phyloP scores from a whole-genome alignment of 805 yeast genomes.

The Saccharomycopsis vini region DNA sequence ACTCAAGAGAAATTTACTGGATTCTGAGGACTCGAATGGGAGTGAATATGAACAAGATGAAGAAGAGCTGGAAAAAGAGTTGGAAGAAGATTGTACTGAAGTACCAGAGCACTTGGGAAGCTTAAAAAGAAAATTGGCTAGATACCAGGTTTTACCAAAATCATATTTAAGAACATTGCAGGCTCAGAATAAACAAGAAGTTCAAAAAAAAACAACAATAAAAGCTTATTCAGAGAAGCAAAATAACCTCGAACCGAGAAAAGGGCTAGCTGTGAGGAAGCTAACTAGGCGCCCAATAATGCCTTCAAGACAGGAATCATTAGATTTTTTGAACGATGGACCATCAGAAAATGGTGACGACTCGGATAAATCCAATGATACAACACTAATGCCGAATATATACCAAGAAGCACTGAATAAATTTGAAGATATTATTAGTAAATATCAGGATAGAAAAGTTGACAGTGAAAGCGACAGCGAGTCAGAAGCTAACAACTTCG shows the following conservation, averaged over 20 bases:
- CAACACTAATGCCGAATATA: neutral
- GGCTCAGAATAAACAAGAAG: slow-evolving; percentile 1
- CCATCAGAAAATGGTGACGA: no score
- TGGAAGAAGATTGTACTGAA: no score
- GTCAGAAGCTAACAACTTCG: no score
- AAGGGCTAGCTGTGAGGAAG: slow-evolving; percentile 15
- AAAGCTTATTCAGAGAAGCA: neutral
- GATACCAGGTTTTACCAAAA: slow-evolving; percentile 13
- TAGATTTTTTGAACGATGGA: slow-evolving; percentile 1
- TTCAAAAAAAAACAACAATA: neutral
- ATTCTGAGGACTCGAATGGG: no score
- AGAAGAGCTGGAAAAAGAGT: no score
- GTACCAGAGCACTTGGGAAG: neutral
- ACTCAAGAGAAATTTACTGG: no score
- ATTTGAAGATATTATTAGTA: neutral
- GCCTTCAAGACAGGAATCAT: neutral
- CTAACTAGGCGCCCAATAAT: neutral
- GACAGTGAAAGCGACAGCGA: neutral
- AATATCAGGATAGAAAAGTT: neutral
- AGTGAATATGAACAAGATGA: no score
- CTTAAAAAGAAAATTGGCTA: slow-evolving; percentile 12
- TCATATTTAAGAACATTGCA: slow-evolving; percentile 12
- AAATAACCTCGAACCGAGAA: slow-evolving; percentile 5
- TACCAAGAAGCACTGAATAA: neutral
- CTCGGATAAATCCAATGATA: neutral